phyloP scores from a whole-genome alignment of 2,329 filamentous ascomycete species.

The Exophiala aquamarina region DNA sequence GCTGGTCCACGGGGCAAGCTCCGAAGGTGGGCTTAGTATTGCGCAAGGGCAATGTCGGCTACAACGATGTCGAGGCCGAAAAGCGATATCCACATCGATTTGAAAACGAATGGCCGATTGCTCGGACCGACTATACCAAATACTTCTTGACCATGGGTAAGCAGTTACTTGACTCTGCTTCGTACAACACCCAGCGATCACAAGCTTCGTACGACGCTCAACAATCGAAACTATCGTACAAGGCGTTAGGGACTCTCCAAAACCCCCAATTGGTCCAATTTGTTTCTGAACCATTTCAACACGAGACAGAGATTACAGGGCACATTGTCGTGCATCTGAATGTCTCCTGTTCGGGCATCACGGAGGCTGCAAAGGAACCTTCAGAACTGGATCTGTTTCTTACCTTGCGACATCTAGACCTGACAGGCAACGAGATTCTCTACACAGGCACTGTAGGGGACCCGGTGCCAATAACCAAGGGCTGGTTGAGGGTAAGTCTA shows the following conservation, averaged over 20 bases:
- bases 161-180: conserved; percentile 16
- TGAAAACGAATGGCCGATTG: conserved; percentile 67
- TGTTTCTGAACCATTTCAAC: conserved; percentile 55
- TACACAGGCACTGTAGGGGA: conserved; percentile 59
- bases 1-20: conserved; percentile 36
- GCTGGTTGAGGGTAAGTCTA: conserved; percentile 55
- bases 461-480: conserved; percentile 54
- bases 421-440: conserved; percentile 51
- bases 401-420: conserved; percentile 53
- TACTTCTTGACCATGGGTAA: conserved; percentile 57
- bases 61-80: conserved; percentile 64
- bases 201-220: conserved; percentile 25
- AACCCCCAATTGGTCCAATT: conserved; percentile 59
- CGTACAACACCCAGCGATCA: conserved; percentile 40
- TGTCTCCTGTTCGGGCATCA: conserved; percentile 52
- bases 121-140: conserved; percentile 62
- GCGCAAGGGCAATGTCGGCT: conserved; percentile 66
- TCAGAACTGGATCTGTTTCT: conserved; percentile 56
- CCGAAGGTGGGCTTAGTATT: conserved; percentile 62
- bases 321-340: conserved; percentile 65
- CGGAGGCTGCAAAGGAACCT: conserved; percentile 42
- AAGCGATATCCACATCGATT: conserved; percentile 54
- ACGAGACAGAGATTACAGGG: conserved; percentile 69
- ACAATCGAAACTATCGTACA: conserved; percentile 61
- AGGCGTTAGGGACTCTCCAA: conserved; percentile 58